Conservation (phyloP, 2,329 filamentous ascomycete genomes). For the Neoarthrinium moseri region DNA sequence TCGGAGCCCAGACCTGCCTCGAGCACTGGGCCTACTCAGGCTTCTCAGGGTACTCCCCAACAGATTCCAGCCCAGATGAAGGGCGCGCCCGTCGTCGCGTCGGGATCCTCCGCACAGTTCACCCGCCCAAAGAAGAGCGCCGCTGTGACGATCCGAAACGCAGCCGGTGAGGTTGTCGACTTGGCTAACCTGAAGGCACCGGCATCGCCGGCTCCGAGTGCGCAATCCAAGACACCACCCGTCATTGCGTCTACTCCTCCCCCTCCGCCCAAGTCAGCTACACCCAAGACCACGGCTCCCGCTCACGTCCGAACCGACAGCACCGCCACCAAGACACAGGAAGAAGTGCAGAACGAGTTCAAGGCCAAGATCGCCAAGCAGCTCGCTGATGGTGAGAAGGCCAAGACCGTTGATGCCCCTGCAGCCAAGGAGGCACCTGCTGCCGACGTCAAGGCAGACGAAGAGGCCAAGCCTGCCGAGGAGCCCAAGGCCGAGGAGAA, state of each 20-base stretch:
- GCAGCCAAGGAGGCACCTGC: constrained; percentile 23
- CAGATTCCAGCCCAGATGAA: constrained; percentile 61
- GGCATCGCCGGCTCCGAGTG: constrained; percentile 53
- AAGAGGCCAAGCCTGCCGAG: constrained; percentile 16
- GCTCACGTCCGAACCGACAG: constrained; percentile 73
- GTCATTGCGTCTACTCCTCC: constrained; percentile 75
- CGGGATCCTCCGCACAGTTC: constrained; percentile 44
- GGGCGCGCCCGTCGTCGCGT: constrained; percentile 35
- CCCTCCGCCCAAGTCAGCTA: constrained; percentile 74
- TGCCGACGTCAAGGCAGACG: constrained; percentile 21
- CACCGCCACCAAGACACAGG: constrained; percentile 65
- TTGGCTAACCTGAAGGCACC: constrained; percentile 60
- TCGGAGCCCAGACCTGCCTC: constrained; percentile 59
- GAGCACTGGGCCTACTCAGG: constrained; percentile 64
- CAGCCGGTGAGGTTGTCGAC: constrained; percentile 74
- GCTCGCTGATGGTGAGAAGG: constrained; percentile 44
- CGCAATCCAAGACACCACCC: constrained; percentile 63
- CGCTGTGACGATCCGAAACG: constrained; percentile 81
- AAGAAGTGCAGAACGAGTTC: constrained; percentile 82
- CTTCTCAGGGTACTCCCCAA: constrained; percentile 58
- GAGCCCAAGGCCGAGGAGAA: constrained; percentile 22
- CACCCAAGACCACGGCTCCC: constrained; percentile 44
- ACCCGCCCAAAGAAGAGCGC: constrained; percentile 63
- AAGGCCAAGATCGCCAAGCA: constrained; percentile 73
- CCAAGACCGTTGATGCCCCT: constrained; percentile 26